A percentile compares a stretch with the other conserved stretches of the same genome.
Conservation (phyloP, 768 basidiomycete species). For the Melanogaster broomeanus region DNA sequence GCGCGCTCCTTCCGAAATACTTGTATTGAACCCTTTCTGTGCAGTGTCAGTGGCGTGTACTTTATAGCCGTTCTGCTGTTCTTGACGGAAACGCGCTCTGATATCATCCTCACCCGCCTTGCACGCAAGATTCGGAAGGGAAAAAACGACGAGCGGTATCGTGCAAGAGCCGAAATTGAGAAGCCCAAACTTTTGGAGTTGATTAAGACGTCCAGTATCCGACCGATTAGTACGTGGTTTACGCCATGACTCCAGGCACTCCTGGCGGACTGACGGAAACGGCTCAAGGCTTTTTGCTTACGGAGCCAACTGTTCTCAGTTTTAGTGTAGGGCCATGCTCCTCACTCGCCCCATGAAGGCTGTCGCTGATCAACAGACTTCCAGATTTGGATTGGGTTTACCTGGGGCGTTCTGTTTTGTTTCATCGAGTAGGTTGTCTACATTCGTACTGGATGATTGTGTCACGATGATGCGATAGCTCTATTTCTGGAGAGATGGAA, state of each 20-base stretch:
- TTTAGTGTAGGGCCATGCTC: constrained; percentile 57
- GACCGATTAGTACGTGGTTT: constrained; percentile 66
- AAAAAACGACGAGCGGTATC: constrained; percentile 64
- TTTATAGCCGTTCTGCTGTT: constrained; percentile 51
- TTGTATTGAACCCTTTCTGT: background rate
- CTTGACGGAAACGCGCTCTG: constrained; percentile 72
- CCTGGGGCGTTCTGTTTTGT: constrained; percentile 76
- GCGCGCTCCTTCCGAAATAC: background rate
- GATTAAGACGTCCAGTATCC: constrained; percentile 68
- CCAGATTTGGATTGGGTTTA: constrained; percentile 72
- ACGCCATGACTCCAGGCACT: background rate
- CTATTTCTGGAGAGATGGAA: constrained; percentile 56
- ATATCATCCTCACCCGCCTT: constrained; percentile 66
- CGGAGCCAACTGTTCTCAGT: constrained; percentile 70
- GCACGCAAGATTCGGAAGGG: constrained; percentile 65
- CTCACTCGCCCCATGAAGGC: background rate
- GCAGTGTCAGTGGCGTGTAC: constrained; percentile 54
- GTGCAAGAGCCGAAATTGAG: constrained; percentile 65
- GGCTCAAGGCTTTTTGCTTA: constrained; percentile 23
- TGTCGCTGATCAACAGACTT: constrained; percentile 1
- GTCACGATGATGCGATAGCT: constrained; percentile 36
- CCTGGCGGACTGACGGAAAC: constrained; percentile 1
- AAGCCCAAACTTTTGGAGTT: constrained; percentile 53
- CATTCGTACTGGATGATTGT: background rate
- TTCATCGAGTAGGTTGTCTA: constrained; percentile 53